Evolutionary conservation across 2,329 filamentous ascomycete genomes (phyloP).

Genomic region (Microsporum canis): DNA sequence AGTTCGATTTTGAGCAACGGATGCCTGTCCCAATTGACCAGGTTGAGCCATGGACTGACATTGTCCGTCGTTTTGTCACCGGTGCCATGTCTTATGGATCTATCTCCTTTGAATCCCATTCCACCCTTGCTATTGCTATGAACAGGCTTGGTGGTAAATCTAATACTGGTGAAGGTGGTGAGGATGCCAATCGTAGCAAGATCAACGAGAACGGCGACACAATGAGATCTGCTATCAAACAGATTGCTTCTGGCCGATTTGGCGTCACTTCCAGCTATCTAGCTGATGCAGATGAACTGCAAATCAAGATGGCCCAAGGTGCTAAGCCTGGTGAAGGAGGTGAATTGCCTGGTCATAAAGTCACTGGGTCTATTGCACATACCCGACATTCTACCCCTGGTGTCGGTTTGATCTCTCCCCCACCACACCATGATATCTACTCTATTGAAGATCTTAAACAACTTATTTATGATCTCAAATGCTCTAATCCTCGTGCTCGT

Average conservation of each 20-base stretch:
- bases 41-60: conserved; percentile 96
- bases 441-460: conserved; percentile 97
- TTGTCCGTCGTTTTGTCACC: conserved; percentile 90
- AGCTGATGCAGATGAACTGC: conserved; percentile 86
- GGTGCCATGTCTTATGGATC: conserved; percentile 98
- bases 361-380: conserved; percentile 83
- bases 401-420: conserved; percentile 89
- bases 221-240: conserved; percentile 95
- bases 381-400: conserved; percentile 93
- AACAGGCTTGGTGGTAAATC: conserved; percentile 93
- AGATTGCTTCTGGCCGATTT: conserved; percentile 90
- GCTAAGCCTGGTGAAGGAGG: conserved; percentile 96
- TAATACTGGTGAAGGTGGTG: conserved; percentile 94
- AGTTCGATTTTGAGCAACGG: conserved; percentile 88
- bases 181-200: conserved; percentile 82
- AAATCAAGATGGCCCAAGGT: conserved; percentile 99
- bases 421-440: conserved; percentile 96
- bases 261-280: conserved; percentile 93
- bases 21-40: conserved; percentile 85
- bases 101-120: conserved; percentile 97
- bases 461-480: conserved; percentile 94
- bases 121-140: conserved; percentile 90
- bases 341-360: conserved; percentile 93
- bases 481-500: conserved; percentile 80
- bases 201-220: conserved; percentile 84